Percentiles rank a stretch among this genome's conserved stretches.
phyloP scores from a whole-genome alignment of 306 rosid genomes.

The Ammopiptanthus mongolicus region DNA sequence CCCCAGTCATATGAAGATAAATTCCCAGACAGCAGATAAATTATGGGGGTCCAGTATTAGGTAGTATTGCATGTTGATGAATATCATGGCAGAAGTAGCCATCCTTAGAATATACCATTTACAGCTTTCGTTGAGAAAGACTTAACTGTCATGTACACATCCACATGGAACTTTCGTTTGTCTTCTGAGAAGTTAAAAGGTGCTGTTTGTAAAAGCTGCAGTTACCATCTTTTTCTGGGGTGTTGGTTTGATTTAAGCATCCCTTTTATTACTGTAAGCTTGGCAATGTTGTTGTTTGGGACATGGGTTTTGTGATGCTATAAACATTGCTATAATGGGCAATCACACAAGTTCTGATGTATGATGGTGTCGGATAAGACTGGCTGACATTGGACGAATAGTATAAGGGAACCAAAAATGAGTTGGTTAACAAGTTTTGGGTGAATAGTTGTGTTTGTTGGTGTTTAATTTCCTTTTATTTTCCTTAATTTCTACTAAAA shows the following conservation, averaged over 20 bases:
- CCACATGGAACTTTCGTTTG: not conserved
- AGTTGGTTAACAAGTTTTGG: not conserved
- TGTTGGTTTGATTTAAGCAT: not conserved
- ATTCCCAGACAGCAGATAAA: conserved; percentile 57
- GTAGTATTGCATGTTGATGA: not conserved
- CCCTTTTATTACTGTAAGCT: not conserved
- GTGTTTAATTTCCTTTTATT: not conserved
- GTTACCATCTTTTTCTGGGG: not conserved
- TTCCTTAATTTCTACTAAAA: not conserved
- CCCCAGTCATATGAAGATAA: conserved; percentile 61
- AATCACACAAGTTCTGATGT: conserved; percentile 11
- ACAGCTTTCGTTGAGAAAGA: not conserved
- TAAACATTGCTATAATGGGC: not conserved
- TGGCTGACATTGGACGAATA: not conserved
- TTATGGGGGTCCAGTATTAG: not conserved
- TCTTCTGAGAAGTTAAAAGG: not conserved
- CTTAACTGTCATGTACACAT: not conserved
- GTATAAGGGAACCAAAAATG: not conserved
- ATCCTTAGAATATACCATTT: not conserved
- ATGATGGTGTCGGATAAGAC: not conserved
- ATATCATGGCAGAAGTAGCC: not conserved
- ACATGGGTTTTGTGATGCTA: not conserved
- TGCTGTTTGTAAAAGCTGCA: conserved; percentile 1
- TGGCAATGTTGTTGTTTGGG: not conserved
- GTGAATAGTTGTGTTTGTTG: not conserved